These are phyloP conservation scores for Melampsora americana DNA, from an alignment of 1,284 basidiomycete species.

Conservation along the genomic window DNA sequence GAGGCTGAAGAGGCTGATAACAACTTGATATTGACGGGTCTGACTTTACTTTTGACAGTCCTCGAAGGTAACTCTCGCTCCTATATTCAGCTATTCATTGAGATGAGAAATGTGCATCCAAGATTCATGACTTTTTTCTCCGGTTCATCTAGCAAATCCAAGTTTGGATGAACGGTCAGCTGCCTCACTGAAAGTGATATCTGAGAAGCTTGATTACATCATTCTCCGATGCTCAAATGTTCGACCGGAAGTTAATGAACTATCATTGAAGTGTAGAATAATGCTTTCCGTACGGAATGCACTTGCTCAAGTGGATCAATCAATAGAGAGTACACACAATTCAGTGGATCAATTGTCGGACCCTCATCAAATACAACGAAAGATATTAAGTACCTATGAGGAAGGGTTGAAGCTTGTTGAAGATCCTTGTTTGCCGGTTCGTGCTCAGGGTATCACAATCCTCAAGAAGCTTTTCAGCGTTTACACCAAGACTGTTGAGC, in stretches of 20 bases:
- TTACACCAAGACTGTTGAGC: conserved; percentile 50
- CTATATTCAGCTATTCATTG: not conserved
- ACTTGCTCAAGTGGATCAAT: conserved; percentile 13
- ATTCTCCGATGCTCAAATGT: conserved; percentile 8
- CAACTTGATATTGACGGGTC: conserved; percentile 11
- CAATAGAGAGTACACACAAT: not conserved
- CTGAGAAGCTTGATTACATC: conserved; percentile 11
- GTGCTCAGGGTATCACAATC: conserved; percentile 82
- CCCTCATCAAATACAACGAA: not conserved
- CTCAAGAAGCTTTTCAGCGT: conserved; percentile 68
- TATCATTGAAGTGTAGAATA: conserved; percentile 23
- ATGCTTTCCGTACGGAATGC: conserved; percentile 33
- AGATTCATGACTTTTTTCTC: not conserved
- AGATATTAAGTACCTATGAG: conserved; percentile 62
- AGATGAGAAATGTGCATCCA: not conserved
- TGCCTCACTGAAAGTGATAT: conserved; percentile 18
- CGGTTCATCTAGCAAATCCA: conserved; percentile 7
- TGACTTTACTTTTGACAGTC: conserved; percentile 20
- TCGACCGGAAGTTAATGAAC: conserved; percentile 12
- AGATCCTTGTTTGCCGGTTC: conserved; percentile 89
- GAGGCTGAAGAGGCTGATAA: conserved; percentile 17
- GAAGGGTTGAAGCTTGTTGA: conserved; percentile 81
- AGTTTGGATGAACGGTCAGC: conserved; percentile 26
- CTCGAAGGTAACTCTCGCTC: conserved; percentile 11
- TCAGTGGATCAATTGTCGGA: not conserved